Evolutionary conservation across 257 asterid species (phyloP).

Genomic region (Solanum sejunctum): DNA sequence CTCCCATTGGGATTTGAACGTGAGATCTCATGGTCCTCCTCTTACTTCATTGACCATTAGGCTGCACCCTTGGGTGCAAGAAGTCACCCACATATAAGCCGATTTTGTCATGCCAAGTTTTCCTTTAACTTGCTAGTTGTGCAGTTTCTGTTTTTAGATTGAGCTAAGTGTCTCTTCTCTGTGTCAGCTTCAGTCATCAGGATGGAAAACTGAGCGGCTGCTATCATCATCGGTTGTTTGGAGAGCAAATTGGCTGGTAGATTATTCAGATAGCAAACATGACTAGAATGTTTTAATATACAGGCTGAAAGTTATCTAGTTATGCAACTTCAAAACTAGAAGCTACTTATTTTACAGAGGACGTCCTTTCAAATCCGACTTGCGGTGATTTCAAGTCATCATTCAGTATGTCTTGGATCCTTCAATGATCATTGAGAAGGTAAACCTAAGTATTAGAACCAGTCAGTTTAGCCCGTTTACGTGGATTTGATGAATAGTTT

Average conservation of each 20-base stretch:
- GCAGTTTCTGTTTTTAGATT: not conserved
- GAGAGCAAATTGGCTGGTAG: constrained; percentile 72
- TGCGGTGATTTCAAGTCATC: not conserved
- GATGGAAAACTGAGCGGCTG: constrained; percentile 92
- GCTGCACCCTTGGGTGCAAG: not conserved
- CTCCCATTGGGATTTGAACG: not conserved
- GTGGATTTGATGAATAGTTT: not conserved
- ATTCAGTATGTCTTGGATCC: not conserved
- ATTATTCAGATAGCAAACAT: constrained; percentile 31
- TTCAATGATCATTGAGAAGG: not conserved
- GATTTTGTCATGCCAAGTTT: not conserved
- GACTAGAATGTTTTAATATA: constrained; percentile 18
- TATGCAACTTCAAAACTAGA: not conserved
- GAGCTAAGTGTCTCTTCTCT: not conserved
- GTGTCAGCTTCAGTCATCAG: constrained; percentile 59
- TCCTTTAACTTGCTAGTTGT: not conserved
- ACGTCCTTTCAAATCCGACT: not conserved
- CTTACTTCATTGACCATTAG: not conserved
- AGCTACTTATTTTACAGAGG: not conserved
- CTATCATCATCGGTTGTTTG: constrained; percentile 69
- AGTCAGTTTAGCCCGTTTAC: not conserved
- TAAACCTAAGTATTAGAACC: not conserved
- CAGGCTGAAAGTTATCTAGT: not conserved
- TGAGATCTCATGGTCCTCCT: not conserved
- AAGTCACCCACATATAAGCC: not conserved